Percentiles rank a stretch among this genome's conserved stretches.
Conservation (phyloP, 495 filamentous ascomycete genomes). For the Letharia lupina region DNA sequence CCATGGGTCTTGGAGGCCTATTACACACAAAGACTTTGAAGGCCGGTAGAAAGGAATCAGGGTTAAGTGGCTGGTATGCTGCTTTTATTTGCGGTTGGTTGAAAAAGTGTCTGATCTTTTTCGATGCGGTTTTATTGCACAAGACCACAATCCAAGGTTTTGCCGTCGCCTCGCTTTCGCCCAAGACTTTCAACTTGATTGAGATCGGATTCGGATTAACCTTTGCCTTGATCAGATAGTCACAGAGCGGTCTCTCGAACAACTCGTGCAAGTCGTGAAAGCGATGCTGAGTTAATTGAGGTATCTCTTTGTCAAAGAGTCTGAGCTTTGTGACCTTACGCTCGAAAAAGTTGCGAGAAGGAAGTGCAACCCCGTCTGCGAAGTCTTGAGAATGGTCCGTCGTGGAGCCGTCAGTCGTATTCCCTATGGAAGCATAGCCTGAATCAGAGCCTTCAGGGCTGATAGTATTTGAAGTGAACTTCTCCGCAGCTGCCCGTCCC, state of each 20-base stretch:
- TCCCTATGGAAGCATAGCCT: slow-evolving; percentile 18
- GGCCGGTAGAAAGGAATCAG: slow-evolving; percentile 11
- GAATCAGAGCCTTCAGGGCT: slow-evolving; percentile 18
- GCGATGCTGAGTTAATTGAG: slow-evolving; percentile 20
- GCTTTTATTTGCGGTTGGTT: slow-evolving; percentile 19
- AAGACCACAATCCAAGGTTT: slow-evolving; percentile 25
- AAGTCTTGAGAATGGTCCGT: slow-evolving; percentile 11
- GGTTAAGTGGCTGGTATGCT: slow-evolving; percentile 17
- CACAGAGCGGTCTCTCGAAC: slow-evolving; percentile 18
- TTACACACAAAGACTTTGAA: slow-evolving; percentile 21
- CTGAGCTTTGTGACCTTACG: slow-evolving; percentile 16
- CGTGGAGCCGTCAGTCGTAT: background rate
- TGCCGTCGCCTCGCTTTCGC: slow-evolving; percentile 22
- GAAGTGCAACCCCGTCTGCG: slow-evolving; percentile 17
- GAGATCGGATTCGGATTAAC: slow-evolving; percentile 15
- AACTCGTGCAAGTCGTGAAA: slow-evolving; percentile 26
- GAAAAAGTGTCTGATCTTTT: slow-evolving; percentile 26
- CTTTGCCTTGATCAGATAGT: slow-evolving; percentile 14
- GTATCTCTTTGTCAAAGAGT: slow-evolving; percentile 20
- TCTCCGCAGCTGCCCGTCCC: background rate
- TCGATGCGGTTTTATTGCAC: slow-evolving; percentile 17
- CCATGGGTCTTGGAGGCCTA: slow-evolving; percentile 15
- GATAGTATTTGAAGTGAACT: background rate
- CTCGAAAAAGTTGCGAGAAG: background rate
- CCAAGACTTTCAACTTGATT: slow-evolving; percentile 23